phyloP scores from a whole-genome alignment of 2,329 filamentous ascomycete genomes.

The Basipetospora chlamydospora region DNA sequence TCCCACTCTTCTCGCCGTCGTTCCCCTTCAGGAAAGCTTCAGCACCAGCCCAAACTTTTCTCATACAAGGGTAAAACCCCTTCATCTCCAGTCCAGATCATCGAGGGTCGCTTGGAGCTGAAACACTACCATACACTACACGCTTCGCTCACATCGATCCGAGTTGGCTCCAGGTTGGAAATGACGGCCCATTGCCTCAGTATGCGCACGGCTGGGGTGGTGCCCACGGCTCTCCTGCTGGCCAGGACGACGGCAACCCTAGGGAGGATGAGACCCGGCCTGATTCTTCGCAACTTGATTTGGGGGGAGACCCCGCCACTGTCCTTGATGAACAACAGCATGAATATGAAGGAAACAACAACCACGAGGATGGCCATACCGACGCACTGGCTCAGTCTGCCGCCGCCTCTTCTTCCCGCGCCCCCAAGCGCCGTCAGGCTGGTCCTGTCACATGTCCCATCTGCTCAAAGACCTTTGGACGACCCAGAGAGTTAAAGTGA shows the following conservation, averaged over 20 bases:
- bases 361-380: neutral
- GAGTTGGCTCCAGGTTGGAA: neutral
- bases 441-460: neutral
- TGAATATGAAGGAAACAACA: neutral
- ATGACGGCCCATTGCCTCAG: neutral
- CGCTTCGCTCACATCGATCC: neutral
- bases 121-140: neutral
- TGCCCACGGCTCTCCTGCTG: neutral
- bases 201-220: neutral
- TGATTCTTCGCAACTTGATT: neutral
- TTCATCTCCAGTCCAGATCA: neutral
- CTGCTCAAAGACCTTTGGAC: neutral
- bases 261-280: neutral
- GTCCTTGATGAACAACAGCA: neutral
- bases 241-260: neutral
- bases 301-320: neutral
- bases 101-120: neutral
- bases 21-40: neutral
- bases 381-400: neutral
- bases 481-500: neutral
- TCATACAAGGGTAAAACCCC: neutral
- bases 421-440: neutral
- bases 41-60: neutral
- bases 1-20: neutral
- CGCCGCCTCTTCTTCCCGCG: neutral